phyloP scores from a whole-genome alignment of 345 rosid genomes.

The Ricinus communis region DNA sequence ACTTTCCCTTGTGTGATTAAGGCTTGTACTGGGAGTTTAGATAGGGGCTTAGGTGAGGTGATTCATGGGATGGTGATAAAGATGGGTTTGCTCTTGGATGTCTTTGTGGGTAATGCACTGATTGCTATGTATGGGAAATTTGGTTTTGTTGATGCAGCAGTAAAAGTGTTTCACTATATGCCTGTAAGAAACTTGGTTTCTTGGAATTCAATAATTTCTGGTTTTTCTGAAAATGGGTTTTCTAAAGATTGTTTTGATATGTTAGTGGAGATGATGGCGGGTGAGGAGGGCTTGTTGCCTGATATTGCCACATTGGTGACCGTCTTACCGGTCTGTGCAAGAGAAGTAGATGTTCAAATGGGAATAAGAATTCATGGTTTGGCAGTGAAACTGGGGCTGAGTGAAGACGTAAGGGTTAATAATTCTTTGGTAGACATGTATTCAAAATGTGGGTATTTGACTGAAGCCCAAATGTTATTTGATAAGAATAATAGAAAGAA shows the following conservation, averaged over 20 bases:
- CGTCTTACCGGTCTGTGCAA: constrained; percentile 51
- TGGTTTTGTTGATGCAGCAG: constrained; percentile 42
- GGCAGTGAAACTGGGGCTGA: constrained; percentile 52
- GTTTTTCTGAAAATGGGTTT: constrained; percentile 46
- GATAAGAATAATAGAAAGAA: constrained; percentile 38
- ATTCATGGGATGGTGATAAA: constrained; percentile 63
- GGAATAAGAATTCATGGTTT: constrained; percentile 58
- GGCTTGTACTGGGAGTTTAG: constrained; percentile 54
- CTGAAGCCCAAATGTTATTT: constrained; percentile 47
- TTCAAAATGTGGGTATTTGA: constrained; percentile 53
- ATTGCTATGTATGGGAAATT: constrained; percentile 56
- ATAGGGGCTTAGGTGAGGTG: constrained; percentile 40
- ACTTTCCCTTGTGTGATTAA: constrained; percentile 69
- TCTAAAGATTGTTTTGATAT: constrained; percentile 36
- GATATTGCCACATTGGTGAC: constrained; percentile 61
- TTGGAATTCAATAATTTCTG: constrained; percentile 62
- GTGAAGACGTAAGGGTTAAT: constrained; percentile 46
- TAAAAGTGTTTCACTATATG: constrained; percentile 45
- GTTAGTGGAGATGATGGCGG: constrained; percentile 45
- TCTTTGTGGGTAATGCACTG: constrained; percentile 62
- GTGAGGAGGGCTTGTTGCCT: constrained; percentile 37
- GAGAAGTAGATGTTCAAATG: constrained; percentile 37
- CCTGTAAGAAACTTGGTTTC: constrained; percentile 57
- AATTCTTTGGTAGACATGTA: constrained; percentile 66
- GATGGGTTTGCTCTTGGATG: constrained; percentile 45